These are phyloP conservation scores for Lentinula guzmanii DNA, from an alignment of 768 basidiomycete species.

Conservation along the genomic window DNA sequence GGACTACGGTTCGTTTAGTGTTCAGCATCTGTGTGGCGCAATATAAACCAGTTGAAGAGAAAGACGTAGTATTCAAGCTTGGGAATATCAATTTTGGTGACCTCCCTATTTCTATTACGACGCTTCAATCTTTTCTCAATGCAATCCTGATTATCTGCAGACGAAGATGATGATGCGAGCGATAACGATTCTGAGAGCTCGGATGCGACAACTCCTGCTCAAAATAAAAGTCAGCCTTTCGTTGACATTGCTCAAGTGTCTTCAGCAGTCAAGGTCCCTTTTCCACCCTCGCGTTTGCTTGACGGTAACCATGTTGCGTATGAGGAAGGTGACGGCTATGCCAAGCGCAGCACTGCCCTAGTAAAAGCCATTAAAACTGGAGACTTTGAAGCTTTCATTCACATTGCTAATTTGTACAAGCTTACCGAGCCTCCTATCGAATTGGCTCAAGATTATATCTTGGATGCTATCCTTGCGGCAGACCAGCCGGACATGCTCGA, in stretches of 20 bases:
- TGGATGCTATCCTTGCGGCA: conserved; percentile 23
- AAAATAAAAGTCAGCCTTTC: conserved; percentile 33
- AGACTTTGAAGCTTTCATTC: conserved; percentile 47
- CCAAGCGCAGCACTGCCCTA: conserved; percentile 13
- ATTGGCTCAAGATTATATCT: conserved; percentile 10
- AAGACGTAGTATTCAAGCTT: conserved; percentile 22
- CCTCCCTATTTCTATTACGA: not conserved
- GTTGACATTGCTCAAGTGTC: conserved; percentile 47
- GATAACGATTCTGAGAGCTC: conserved; percentile 36
- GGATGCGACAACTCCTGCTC: conserved; percentile 27
- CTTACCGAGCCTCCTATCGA: conserved; percentile 24
- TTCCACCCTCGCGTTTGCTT: conserved; percentile 33
- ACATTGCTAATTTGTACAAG: conserved; percentile 39
- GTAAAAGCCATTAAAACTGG: conserved; percentile 31
- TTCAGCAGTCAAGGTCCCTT: conserved; percentile 33
- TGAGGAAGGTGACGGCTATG: not conserved
- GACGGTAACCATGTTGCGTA: conserved; percentile 6
- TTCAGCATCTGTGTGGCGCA: conserved; percentile 52
- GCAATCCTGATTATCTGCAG: not conserved
- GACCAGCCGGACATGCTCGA: conserved; percentile 50
- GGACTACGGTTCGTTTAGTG: conserved; percentile 56
- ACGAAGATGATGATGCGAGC: conserved; percentile 15
- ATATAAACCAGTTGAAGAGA: conserved; percentile 31
- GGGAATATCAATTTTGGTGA: conserved; percentile 29
- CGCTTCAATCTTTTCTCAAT: too few relatives aligned